phyloP scores from a whole-genome alignment of 805 yeast genomes.

The Cyberlindnera nakhonratchasimensis region DNA sequence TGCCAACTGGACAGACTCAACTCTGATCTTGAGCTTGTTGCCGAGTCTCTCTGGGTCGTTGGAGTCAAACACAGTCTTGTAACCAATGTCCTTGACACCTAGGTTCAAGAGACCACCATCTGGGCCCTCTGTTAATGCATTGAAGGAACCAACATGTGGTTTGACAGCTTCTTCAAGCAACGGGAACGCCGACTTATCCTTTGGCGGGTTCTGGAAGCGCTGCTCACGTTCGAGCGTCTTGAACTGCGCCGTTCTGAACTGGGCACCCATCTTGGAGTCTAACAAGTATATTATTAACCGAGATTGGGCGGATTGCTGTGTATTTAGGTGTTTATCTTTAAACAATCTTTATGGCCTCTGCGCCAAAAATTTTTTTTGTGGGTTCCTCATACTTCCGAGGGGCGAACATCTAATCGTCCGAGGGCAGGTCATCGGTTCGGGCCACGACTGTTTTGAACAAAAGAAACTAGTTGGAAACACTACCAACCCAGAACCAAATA shows the following conservation, averaged over 20 bases:
- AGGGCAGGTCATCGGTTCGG: slow-evolving; percentile 11
- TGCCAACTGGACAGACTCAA: slow-evolving; percentile 85
- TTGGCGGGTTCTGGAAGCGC: slow-evolving; percentile 85
- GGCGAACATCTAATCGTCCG: not conserved
- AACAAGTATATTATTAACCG: not conserved
- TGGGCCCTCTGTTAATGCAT: slow-evolving; percentile 88
- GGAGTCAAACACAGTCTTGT: slow-evolving; percentile 80
- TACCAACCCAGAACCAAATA: too few species aligned
- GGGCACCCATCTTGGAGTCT: slow-evolving; percentile 20
- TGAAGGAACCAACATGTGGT: slow-evolving; percentile 95
- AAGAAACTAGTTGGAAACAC: not conserved
- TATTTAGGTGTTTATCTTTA: not conserved
- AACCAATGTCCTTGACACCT: slow-evolving; percentile 86
- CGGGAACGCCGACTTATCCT: slow-evolving; percentile 79
- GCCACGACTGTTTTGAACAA: slow-evolving; percentile 5
- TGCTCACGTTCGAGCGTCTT: slow-evolving; percentile 82
- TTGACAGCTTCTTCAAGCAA: slow-evolving; percentile 82
- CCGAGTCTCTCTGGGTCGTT: slow-evolving; percentile 66
- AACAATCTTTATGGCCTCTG: not conserved
- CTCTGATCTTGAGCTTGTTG: slow-evolving; percentile 78
- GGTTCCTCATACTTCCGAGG: slow-evolving; percentile 5
- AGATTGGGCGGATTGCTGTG: not conserved
- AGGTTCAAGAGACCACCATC: slow-evolving; percentile 80
- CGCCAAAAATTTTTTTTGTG: slow-evolving; percentile 9
- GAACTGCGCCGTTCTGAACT: slow-evolving; percentile 41